A percentile compares a stretch with the other conserved stretches of the same genome.
Evolutionary conservation across 2,329 filamentous ascomycete genomes (phyloP).

Genomic region (Xylariaceae sp.): DNA sequence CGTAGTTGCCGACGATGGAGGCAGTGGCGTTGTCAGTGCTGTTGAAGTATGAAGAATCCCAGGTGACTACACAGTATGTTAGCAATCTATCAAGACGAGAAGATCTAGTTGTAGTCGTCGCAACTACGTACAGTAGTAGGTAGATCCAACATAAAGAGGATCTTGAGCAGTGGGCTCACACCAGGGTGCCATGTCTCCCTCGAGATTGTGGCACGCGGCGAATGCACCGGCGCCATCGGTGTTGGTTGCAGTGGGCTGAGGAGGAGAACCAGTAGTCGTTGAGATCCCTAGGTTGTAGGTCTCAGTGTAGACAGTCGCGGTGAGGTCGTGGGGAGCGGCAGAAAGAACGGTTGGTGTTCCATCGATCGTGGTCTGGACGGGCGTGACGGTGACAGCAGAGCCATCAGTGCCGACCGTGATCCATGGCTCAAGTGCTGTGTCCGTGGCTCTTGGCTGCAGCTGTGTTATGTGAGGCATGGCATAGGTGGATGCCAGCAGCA

Average conservation of each 20-base stretch:
- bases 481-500: conserved; percentile 25
- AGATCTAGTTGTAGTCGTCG: not conserved
- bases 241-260: conserved; percentile 43
- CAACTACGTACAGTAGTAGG: conserved; percentile 47
- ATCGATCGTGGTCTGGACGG: conserved; percentile 43
- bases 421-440: conserved; percentile 46
- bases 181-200: conserved; percentile 49
- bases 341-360: conserved; percentile 44
- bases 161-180: conserved; percentile 47
- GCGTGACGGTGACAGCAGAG: conserved; percentile 48
- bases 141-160: conserved; percentile 43
- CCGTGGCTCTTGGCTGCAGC: conserved; percentile 17
- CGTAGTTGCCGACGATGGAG: conserved; percentile 28
- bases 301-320: conserved; percentile 36
- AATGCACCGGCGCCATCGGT: conserved; percentile 44
- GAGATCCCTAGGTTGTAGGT: conserved; percentile 29
- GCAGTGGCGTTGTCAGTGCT: conserved; percentile 40
- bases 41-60: conserved; percentile 53
- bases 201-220: conserved; percentile 46
- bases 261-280: conserved; percentile 42
- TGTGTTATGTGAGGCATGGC: conserved; percentile 24
- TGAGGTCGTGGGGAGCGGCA: conserved; percentile 41
- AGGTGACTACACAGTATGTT: conserved; percentile 46
- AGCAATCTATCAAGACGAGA: not conserved
- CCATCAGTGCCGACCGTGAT: conserved; percentile 49